Conservation (phyloP, 2,329 filamentous ascomycete species). For the Epichloe amarillans region DNA sequence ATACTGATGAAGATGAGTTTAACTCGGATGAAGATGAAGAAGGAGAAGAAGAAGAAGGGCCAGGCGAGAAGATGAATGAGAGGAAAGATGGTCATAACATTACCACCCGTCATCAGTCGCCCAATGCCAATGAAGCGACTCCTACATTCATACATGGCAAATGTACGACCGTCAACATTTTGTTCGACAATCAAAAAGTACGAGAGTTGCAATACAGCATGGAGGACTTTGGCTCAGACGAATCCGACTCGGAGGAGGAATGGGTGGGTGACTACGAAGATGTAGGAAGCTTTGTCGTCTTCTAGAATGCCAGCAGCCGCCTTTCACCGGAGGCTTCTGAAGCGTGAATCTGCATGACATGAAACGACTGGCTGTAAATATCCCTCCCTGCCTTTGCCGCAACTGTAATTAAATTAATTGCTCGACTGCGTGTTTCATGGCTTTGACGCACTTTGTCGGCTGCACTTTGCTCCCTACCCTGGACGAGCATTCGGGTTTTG, state of each 20-base stretch:
- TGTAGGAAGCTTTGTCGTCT: slow-evolving; percentile 24
- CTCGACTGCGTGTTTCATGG: background rate
- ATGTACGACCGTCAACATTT: slow-evolving; percentile 56
- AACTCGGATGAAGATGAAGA: slow-evolving; percentile 12
- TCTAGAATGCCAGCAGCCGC: slow-evolving; percentile 8
- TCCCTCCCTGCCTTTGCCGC: background rate
- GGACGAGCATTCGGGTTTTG: background rate
- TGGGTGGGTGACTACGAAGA: slow-evolving; percentile 45
- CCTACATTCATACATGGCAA: slow-evolving; percentile 46
- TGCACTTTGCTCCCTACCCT: background rate
- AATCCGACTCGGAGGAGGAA: slow-evolving; percentile 42
- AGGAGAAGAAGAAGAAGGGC: slow-evolving; percentile 7
- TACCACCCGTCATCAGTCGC: background rate
- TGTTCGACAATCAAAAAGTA: slow-evolving; percentile 65
- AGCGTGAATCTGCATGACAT: background rate
- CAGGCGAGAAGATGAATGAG: slow-evolving; percentile 3
- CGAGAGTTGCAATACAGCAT: slow-evolving; percentile 55
- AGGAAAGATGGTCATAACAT: slow-evolving; percentile 5
- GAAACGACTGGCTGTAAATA: background rate
- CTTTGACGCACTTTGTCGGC: too few species aligned
- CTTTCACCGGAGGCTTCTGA: too few species aligned
- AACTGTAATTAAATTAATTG: background rate
- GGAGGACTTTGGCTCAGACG: slow-evolving; percentile 52
- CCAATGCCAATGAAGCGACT: background rate
- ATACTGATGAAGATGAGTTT: slow-evolving; percentile 31